Base-by-base conservation (phyloP, 2,329 filamentous ascomycete genomes). In the Trichophyton simii region DNA sequence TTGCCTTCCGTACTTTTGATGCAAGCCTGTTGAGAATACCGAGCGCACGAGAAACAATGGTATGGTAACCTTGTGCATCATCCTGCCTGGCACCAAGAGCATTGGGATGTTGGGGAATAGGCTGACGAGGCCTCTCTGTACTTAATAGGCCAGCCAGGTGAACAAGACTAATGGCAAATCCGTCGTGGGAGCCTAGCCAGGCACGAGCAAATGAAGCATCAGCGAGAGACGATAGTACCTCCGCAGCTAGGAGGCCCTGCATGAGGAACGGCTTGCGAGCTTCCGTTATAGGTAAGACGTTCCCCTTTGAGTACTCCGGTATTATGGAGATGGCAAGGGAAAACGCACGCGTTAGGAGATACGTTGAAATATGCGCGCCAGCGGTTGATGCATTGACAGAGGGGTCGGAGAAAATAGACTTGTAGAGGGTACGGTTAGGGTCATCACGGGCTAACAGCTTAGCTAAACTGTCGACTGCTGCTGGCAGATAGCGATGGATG, bases 401-500 rank as follows among this genome's bases (percentile, higher is more conserved):
- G 68, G 95, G 91, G 5, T 86, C 80, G 20, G 85, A 79, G 68
- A 97, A 95, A 8, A 97, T 87, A 46, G 83, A 80, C 71, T 87
- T 88, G 77, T 91, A 97, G 67, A 88, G 86, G 2, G 85, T 85
- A 64, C 94, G 81, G 68, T 99, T 99, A 0, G 94, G 92, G 67
- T 97, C 92, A 71, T 97, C 94, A 59, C 91, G 83, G 3, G 94
- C 92, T 28, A 99, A 80, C 2, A 99, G 79, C 73, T 97, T 97
- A 1, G 94, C 92, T 28, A 97, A 78, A 57, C 88, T 87, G 71
- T 99, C 94, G 18, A 97, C 84, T 0, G 94, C 94, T 42, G 89
- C 85, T 2, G 92, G 91, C 0, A 96, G 83, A 72, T 97, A 97
- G 48, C 87, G 86, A 71, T 99, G 92, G 34, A 91, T 76, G 8